These are phyloP conservation scores for Lasiodiplodia sp. DNA, from an alignment of 2,329 filamentous ascomycete genomes.

Conservation along the genomic window DNA sequence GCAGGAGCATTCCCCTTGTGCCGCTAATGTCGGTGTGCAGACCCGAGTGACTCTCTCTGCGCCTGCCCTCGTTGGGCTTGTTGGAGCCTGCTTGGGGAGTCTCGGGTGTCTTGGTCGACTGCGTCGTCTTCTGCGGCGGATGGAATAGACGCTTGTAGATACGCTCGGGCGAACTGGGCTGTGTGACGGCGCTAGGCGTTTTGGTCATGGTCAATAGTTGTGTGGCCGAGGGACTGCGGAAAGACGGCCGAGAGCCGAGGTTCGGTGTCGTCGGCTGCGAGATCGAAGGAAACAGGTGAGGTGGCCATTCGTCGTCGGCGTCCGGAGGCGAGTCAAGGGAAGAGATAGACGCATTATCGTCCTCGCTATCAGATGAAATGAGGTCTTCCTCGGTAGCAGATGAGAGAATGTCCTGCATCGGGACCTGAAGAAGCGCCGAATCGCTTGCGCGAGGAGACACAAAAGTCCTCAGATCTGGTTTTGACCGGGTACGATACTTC, in stretches of 20 bases:
- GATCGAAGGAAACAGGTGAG: constrained; percentile 38
- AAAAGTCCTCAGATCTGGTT: not conserved
- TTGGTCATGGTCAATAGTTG: constrained; percentile 30
- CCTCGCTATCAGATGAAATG: constrained; percentile 28
- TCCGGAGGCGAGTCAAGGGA: constrained; percentile 36
- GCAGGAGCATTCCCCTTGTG: constrained; percentile 42
- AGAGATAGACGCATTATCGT: constrained; percentile 30
- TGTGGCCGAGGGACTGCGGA: constrained; percentile 33
- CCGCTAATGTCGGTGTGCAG: constrained; percentile 41
- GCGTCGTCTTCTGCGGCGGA: constrained; percentile 30
- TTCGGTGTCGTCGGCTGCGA: constrained; percentile 41
- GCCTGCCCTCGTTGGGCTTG: constrained; percentile 26
- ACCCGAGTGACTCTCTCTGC: constrained; percentile 13
- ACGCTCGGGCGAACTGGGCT: constrained; percentile 48
- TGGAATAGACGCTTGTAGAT: constrained; percentile 54
- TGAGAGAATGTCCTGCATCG: constrained; percentile 28
- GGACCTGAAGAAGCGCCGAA: constrained; percentile 24
- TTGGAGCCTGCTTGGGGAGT: not conserved
- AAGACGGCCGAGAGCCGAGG: constrained; percentile 29
- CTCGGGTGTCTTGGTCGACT: constrained; percentile 20
- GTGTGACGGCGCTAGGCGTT: constrained; percentile 26
- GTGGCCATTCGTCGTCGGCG: constrained; percentile 25
- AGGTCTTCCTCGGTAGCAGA: constrained; percentile 28
- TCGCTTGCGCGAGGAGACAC: constrained; percentile 20
- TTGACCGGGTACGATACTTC: not conserved